A percentile compares a stretch with the other conserved stretches of the same genome.
phyloP scores from a whole-genome alignment of 177 flowering plant genomes.

The Vitis hybrid region DNA sequence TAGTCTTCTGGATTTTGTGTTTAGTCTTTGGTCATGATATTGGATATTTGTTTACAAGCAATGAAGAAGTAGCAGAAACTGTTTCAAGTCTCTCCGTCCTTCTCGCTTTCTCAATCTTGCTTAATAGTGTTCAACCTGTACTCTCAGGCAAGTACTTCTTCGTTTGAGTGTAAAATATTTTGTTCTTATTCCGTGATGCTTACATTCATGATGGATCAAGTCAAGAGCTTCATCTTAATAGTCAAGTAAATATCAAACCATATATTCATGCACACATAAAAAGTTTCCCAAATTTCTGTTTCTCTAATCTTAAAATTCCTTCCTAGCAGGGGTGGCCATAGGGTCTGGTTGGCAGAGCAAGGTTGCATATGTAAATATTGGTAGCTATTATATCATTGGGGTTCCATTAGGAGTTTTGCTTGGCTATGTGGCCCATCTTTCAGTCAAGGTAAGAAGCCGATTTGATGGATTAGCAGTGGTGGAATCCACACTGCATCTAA shows the following conservation, averaged over 20 bases:
- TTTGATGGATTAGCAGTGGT: background rate
- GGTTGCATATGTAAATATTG: slow-evolving; percentile 21
- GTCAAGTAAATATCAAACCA: background rate
- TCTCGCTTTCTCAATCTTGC: slow-evolving; percentile 24
- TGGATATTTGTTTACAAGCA: slow-evolving; percentile 17
- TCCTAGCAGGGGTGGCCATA: slow-evolving; percentile 20
- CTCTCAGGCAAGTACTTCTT: slow-evolving; percentile 15
- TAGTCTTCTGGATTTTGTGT: slow-evolving; percentile 14
- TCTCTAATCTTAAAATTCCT: background rate
- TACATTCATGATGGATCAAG: background rate
- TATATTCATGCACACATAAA: too few relatives aligned
- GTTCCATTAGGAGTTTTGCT: slow-evolving; percentile 24
- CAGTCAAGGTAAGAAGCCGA: slow-evolving; percentile 12
- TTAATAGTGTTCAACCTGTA: slow-evolving; percentile 25
- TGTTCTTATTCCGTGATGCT: background rate
- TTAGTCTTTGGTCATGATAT: slow-evolving; percentile 11
- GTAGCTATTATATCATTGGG: slow-evolving; percentile 23
- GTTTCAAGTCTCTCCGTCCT: slow-evolving; percentile 21
- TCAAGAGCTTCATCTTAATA: background rate
- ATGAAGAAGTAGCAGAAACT: slow-evolving; percentile 10
- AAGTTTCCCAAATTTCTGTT: background rate
- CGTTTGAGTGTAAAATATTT: background rate
- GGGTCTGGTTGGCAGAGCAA: slow-evolving; percentile 25
- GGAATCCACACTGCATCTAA: too few relatives aligned
- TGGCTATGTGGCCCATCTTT: slow-evolving; percentile 17